Percentiles rank a stretch among this genome's conserved stretches.
phyloP scores from a whole-genome alignment of 208 protist genomes.

The Polymyxa betae region DNA sequence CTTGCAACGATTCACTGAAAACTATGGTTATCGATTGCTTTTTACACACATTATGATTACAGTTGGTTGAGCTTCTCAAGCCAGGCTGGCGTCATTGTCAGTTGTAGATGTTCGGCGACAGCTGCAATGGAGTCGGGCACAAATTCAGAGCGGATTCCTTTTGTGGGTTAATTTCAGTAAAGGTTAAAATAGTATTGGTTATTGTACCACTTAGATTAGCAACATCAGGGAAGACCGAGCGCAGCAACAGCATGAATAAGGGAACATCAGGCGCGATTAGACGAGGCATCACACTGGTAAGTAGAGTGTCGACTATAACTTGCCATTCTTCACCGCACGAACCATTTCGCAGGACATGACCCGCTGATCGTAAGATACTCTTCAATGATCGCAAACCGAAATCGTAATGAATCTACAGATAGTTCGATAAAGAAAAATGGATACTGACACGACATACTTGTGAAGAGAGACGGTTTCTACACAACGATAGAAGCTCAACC shows the following conservation, averaged over 20 bases:
- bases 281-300: conserved; percentile 94
- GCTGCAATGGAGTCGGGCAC: no score
- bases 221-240: conserved; percentile 93
- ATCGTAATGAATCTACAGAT: conserved; percentile 98
- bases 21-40: not conserved
- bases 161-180: not conserved
- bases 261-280: conserved; percentile 91
- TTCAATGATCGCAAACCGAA: conserved; percentile 99
- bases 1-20: conserved; percentile 72
- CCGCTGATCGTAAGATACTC: conserved; percentile 93
- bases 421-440: conserved; percentile 64
- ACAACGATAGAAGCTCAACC: conserved; percentile 97
- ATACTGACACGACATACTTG: conserved; percentile 1
- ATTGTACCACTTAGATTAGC: not conserved
- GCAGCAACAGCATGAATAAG: conserved; percentile 89
- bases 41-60: conserved; percentile 79
- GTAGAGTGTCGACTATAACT: conserved; percentile 82
- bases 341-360: conserved; percentile 57
- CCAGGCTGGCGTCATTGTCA: conserved; percentile 78
- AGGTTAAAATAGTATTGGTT: not conserved
- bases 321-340: conserved; percentile 62
- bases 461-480: conserved; percentile 88
- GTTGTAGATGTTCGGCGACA: not conserved
- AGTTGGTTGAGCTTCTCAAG: conserved; percentile 96
- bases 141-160: no score